These are phyloP conservation scores for Penicillium sp. DNA, from an alignment of 2,329 filamentous ascomycete species.

Conservation along the genomic window DNA sequence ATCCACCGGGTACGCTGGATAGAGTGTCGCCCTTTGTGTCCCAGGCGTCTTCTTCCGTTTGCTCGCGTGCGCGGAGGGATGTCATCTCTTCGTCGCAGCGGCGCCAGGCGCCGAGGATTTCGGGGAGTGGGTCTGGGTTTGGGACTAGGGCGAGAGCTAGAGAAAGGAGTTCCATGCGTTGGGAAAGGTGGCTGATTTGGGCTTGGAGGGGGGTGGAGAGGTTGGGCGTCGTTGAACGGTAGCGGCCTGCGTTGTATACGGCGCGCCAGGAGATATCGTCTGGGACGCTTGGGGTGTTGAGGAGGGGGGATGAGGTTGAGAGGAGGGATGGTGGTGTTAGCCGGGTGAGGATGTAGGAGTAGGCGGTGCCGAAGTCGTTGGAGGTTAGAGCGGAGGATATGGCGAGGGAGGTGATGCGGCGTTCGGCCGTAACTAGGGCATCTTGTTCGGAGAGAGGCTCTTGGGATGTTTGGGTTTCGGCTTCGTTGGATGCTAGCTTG, in stretches of 20 bases:
- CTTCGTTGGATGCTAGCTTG: constrained; percentile 17
- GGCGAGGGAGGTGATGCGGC: constrained; percentile 47
- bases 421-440: constrained; percentile 40
- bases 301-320: constrained; percentile 26
- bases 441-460: constrained; percentile 25
- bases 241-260: constrained; percentile 60
- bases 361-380: constrained; percentile 59
- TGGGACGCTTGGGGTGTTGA: constrained; percentile 28
- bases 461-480: constrained; percentile 12
- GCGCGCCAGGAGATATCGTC: constrained; percentile 66
- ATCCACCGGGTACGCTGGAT: constrained; percentile 43
- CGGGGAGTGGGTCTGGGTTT: constrained; percentile 53
- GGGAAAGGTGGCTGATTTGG: constrained; percentile 57
- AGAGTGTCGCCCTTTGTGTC: constrained; percentile 54
- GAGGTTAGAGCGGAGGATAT: constrained; percentile 45
- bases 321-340: constrained; percentile 43
- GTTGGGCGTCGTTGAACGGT: constrained; percentile 40
- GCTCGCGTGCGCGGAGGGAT: constrained; percentile 53
- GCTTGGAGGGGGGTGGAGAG: constrained; percentile 34
- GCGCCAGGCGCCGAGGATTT: constrained; percentile 63
- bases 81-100: constrained; percentile 61
- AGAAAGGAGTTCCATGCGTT: constrained; percentile 64
- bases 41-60: constrained; percentile 57
- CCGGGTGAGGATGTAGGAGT: constrained; percentile 64
- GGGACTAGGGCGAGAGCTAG: constrained; percentile 61